phyloP scores from a whole-genome alignment of 1,284 basidiomycete species.

The Cryptococcus depauperatus region DNA sequence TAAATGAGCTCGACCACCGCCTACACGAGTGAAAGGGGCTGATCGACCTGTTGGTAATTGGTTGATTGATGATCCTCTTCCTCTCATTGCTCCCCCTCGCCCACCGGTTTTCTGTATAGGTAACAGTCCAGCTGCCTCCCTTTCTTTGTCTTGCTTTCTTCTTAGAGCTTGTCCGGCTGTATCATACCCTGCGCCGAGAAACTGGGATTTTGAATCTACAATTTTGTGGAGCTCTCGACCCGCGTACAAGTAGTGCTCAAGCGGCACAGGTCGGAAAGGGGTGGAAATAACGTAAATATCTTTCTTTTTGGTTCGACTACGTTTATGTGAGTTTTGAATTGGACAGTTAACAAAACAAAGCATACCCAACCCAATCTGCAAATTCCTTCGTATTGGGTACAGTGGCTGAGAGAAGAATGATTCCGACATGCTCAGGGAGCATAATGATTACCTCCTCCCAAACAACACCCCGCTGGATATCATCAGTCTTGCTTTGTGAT shows the following conservation, averaged over 20 bases:
- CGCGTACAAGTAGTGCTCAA: conserved; percentile 95
- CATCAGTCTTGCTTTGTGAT: conserved; percentile 5
- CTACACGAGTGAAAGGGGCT: conserved; percentile 35
- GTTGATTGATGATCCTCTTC: too few relatives aligned
- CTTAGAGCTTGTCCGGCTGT: conserved; percentile 79
- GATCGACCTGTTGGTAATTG: conserved; percentile 39
- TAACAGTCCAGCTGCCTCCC: conserved; percentile 82
- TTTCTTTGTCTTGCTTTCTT: conserved; percentile 94
- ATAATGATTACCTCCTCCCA: conserved; percentile 99
- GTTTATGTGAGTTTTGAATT: background rate
- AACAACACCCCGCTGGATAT: conserved; percentile 79
- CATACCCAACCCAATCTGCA: conserved; percentile 97
- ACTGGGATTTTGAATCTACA: conserved; percentile 74
- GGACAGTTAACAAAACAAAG: conserved; percentile 5
- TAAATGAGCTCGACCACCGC: conserved; percentile 34
- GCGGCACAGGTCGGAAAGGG: conserved; percentile 87
- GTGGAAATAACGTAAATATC: conserved; percentile 99
- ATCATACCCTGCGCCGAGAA: conserved; percentile 75
- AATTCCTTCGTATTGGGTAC: conserved; percentile 98
- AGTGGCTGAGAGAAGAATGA: conserved; percentile 93
- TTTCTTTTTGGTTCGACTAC: conserved; percentile 94
- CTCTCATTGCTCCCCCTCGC: conserved; percentile 53
- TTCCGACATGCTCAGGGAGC: conserved; percentile 92
- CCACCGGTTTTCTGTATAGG: conserved; percentile 73
- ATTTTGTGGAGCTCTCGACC: conserved; percentile 87